These are phyloP conservation scores for Colletotrichum sp. DNA, from an alignment of 2,329 filamentous ascomycete genomes.

Conservation along the genomic window DNA sequence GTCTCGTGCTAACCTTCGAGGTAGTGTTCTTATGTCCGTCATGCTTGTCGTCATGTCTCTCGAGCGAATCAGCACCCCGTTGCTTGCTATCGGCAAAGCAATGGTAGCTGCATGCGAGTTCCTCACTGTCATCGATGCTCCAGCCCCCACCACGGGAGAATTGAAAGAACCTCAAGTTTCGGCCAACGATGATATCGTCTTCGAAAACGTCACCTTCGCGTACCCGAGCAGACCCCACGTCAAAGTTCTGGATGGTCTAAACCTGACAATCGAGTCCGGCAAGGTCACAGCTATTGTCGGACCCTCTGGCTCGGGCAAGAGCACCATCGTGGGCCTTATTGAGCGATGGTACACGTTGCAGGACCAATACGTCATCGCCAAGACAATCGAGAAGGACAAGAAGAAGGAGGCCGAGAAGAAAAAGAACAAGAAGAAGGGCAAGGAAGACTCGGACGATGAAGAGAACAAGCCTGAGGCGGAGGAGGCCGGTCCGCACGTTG, in stretches of 20 bases:
- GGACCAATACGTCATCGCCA: constrained; percentile 56
- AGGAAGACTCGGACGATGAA: constrained; percentile 33
- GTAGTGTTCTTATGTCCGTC: constrained; percentile 59
- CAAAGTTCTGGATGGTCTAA: constrained; percentile 65
- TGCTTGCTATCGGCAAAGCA: constrained; percentile 64
- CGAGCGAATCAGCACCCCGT: constrained; percentile 60
- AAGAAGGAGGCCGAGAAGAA: constrained; percentile 46
- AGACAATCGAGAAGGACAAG: constrained; percentile 52
- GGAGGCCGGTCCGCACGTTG: constrained; percentile 46
- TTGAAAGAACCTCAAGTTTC: constrained; percentile 41
- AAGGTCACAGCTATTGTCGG: constrained; percentile 78
- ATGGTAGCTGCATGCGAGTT: constrained; percentile 64
- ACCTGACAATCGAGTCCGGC: constrained; percentile 63
- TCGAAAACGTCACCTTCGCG: constrained; percentile 72
- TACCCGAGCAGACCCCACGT: constrained; percentile 72
- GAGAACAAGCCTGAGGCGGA: constrained; percentile 28
- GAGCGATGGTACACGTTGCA: constrained; percentile 74
- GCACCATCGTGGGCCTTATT: constrained; percentile 73
- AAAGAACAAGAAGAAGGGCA: constrained; percentile 32
- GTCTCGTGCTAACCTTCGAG: not conserved
- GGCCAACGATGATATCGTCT: constrained; percentile 47
- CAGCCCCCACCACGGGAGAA: constrained; percentile 38
- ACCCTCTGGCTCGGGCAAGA: constrained; percentile 75
- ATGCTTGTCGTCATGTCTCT: constrained; percentile 64
- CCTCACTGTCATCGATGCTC: constrained; percentile 59